Evolutionary conservation across 805 yeast species (phyloP), one percentile per base, ranked within the genome.

Genomic region (Tetrapisispora arboricola): DNA sequence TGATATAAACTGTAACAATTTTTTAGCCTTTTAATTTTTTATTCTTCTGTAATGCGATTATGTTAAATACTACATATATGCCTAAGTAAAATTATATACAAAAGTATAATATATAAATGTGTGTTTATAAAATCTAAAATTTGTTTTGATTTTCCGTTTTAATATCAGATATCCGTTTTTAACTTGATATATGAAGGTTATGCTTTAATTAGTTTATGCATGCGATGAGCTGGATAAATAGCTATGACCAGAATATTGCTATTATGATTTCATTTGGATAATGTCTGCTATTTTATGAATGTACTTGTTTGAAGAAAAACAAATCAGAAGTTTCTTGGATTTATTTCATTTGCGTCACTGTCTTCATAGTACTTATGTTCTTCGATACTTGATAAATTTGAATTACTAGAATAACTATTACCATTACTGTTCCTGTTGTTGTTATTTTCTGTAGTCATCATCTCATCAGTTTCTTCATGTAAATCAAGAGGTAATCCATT

Each of bases 241-340:
- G 31, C 31, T 6, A 28, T n/a, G 31, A 28, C 8, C 11, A 4
- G n/a, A n/a, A 5, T n/a, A n/a, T 28, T 9, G 13, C 13, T 28
- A 28, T 10, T n/a, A 10, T 10, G 27, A 11, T 7, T 25, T n/a
- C n/a, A n/a, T n/a, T n/a, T n/a, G n/a, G n/a, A n/a, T n/a, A n/a
- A 6, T 6, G 27, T 25, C n/a, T 25, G 7, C 27, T 25, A 25
- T 25, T n/a, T n/a, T n/a, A n/a, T n/a, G n/a, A n/a, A n/a, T n/a
- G n/a, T n/a, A n/a, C n/a, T n/a, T n/a, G n/a, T n/a, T n/a, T 25
- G 6, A 10, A 25, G n/a, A 18, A 19, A 31, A 31, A 12, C 3
- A 11, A 20, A 32, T 38, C 28, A 48, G 25, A 45, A 48, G 32
- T 47, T 47, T 41, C 49, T 48, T 39, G 48, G 49, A 24, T 46